phyloP scores from a whole-genome alignment of 2,329 filamentous ascomycete genomes.

The Cladophialophora exuberans region DNA sequence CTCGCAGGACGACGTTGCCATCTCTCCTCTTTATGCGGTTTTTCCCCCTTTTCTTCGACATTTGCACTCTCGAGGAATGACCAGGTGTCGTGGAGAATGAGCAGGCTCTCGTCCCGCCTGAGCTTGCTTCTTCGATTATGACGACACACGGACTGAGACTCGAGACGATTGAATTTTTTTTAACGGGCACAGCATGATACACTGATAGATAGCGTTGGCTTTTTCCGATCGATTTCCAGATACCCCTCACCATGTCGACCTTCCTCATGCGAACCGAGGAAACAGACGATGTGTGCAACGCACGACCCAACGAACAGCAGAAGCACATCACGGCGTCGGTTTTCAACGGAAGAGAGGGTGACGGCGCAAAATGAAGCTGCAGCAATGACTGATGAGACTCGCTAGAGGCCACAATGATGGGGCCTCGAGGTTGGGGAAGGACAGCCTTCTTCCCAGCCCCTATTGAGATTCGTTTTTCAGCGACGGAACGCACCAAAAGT shows the following conservation, averaged over 20 bases:
- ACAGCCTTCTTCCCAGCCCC: conserved; percentile 8
- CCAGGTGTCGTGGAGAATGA: conserved; percentile 39
- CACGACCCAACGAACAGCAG: conserved; percentile 23
- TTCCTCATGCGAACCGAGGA: conserved; percentile 35
- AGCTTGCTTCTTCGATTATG: conserved; percentile 22
- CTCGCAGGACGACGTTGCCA: conserved; percentile 42
- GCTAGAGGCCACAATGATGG: conserved; percentile 8
- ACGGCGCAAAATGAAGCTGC: conserved; percentile 20
- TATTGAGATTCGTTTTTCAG: conserved; percentile 23
- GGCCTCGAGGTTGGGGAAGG: conserved; percentile 11
- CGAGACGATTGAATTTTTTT: conserved; percentile 32
- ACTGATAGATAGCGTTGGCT: conserved; percentile 58
- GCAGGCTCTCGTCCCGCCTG: conserved; percentile 22
- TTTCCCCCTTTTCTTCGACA: conserved; percentile 39
- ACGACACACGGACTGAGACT: conserved; percentile 34
- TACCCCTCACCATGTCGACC: conserved; percentile 50
- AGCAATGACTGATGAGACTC: conserved; percentile 25
- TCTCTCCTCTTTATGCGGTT: conserved; percentile 40
- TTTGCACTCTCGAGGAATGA: conserved; percentile 40
- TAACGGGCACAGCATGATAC: conserved; percentile 47
- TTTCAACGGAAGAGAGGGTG: conserved; percentile 30
- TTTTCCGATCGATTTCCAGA: conserved; percentile 51
- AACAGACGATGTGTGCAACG: conserved; percentile 32
- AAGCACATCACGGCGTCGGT: conserved; percentile 28
- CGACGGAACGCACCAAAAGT: conserved; percentile 30